A percentile compares a stretch with the other conserved stretches of the same genome.
phyloP scores from a whole-genome alignment of 176 grass and related monocot species.

The Leersia perrieri region DNA sequence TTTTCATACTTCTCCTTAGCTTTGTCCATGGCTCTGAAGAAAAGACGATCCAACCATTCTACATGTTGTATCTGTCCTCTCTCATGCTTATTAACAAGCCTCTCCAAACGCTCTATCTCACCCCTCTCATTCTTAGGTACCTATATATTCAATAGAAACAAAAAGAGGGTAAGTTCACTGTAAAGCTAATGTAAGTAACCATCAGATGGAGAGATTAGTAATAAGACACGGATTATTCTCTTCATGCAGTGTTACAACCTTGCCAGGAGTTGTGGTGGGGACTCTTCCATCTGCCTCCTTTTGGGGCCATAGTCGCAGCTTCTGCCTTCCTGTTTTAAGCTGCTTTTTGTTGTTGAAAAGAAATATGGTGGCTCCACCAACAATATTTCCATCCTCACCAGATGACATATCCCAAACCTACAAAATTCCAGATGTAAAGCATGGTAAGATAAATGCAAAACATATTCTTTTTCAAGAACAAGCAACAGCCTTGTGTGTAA shows the following conservation, averaged over 20 bases:
- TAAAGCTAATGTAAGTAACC: constrained; percentile 4
- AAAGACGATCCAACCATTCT: constrained; percentile 90
- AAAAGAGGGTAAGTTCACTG: not conserved
- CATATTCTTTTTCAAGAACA: not conserved
- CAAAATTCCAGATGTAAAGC: not conserved
- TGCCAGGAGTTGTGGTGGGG: constrained; percentile 85
- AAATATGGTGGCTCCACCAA: constrained; percentile 79
- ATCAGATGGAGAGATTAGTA: not conserved
- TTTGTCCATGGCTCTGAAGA: constrained; percentile 80
- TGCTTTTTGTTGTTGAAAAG: constrained; percentile 95
- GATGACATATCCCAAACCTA: constrained; percentile 87
- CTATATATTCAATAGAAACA: constrained; percentile 28
- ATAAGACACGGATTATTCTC: not conserved
- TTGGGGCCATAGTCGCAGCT: constrained; percentile 69
- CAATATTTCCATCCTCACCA: constrained; percentile 41
- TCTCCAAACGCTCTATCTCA: constrained; percentile 86
- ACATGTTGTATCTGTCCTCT: constrained; percentile 89
- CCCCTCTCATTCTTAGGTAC: constrained; percentile 82
- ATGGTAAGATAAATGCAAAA: not conserved
- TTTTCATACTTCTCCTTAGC: constrained; percentile 63
- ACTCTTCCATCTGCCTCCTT: constrained; percentile 88
- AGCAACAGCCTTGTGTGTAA: not conserved
- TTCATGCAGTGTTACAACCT: constrained; percentile 35
- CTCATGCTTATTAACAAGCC: constrained; percentile 93
- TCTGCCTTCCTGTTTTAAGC: constrained; percentile 84